phyloP scores from a whole-genome alignment of 345 rosid species.

The Carallia pectinifolia region DNA sequence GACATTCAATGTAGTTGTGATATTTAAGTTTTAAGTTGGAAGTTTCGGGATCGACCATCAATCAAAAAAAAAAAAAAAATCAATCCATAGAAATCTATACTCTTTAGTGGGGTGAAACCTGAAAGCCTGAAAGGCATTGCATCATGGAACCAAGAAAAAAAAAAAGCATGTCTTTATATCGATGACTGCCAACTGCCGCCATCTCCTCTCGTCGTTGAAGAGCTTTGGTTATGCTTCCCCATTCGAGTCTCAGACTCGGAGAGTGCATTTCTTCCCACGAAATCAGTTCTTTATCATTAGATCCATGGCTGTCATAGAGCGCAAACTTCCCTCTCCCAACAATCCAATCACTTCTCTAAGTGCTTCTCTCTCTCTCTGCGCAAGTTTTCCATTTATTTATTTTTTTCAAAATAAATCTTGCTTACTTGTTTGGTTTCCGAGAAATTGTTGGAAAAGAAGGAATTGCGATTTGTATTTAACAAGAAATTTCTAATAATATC shows the following conservation, averaged over 20 bases:
- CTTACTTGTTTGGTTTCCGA: slow-evolving; percentile 1
- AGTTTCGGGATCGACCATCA: no score
- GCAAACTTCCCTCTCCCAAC: slow-evolving; percentile 30
- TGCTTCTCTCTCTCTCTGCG: background rate
- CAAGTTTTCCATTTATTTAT: background rate
- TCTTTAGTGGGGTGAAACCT: no score
- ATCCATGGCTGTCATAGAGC: slow-evolving; percentile 36
- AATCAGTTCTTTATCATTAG: slow-evolving; percentile 36
- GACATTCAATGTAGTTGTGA: no score
- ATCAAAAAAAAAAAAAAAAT: no score
- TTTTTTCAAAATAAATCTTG: background rate
- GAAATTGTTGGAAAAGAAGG: background rate
- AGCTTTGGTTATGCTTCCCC: slow-evolving; percentile 22
- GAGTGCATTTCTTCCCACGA: slow-evolving; percentile 7
- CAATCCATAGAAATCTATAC: no score
- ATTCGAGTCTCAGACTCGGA: slow-evolving; percentile 19
- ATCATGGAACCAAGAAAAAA: no score
- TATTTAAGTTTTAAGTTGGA: no score
- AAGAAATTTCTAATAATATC: no score
- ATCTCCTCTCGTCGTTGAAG: slow-evolving; percentile 40
- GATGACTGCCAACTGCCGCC: slow-evolving; percentile 24
- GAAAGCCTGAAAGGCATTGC: no score
- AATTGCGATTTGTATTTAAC: background rate
- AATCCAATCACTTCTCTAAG: slow-evolving; percentile 49
- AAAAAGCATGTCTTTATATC: background rate